Conservation (phyloP, 2,329 filamentous ascomycete species). For the Fusarium sp. region DNA sequence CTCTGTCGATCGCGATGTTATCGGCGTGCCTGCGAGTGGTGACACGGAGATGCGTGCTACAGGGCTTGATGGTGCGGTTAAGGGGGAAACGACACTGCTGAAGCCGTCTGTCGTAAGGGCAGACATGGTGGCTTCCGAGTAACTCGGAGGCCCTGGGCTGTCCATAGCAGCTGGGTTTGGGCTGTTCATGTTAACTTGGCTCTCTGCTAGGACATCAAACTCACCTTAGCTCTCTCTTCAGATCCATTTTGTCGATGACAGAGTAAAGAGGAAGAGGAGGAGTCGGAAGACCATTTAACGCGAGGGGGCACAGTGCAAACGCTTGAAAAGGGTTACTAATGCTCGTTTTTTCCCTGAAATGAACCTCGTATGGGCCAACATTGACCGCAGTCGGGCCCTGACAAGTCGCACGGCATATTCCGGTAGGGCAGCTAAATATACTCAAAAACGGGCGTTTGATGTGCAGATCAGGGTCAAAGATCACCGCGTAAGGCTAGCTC, state of each 20-base stretch:
- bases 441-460: background rate
- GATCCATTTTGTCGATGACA: background rate
- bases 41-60: constrained; percentile 4
- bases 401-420: background rate
- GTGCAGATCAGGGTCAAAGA: background rate
- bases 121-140: constrained; percentile 4
- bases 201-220: too few relatives aligned
- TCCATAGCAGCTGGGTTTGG: background rate
- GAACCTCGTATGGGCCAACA: too few relatives aligned
- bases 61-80: background rate
- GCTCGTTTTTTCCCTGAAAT: too few relatives aligned
- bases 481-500: background rate
- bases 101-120: constrained; percentile 2
- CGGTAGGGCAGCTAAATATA: background rate
- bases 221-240: constrained; percentile 1
- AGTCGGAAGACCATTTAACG: background rate
- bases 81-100: background rate
- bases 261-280: background rate
- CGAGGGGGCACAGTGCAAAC: too few relatives aligned
- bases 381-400: too few relatives aligned
- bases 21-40: background rate
- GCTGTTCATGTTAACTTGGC: background rate
- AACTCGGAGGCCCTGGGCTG: background rate
- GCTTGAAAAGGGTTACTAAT: too few relatives aligned
- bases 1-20: background rate